A percentile compares a stretch with the other conserved stretches of the same genome.
phyloP scores from a whole-genome alignment of 805 yeast species.

The Saturnispora gosingensis region DNA sequence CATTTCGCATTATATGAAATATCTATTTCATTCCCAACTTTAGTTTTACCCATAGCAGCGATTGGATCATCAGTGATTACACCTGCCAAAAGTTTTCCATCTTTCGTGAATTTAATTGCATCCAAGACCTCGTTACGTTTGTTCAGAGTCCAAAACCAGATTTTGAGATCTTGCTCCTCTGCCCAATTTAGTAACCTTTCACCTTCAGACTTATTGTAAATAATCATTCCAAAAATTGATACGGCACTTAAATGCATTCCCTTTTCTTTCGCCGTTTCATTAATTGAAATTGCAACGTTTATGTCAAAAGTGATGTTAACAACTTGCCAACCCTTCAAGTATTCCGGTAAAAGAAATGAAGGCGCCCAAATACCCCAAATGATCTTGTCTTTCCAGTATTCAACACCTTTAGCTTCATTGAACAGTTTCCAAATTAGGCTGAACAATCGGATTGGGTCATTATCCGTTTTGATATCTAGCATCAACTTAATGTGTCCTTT shows the following conservation, averaged over 20 bases:
- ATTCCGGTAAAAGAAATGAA: slow-evolving; percentile 21
- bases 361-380: slow-evolving; percentile 32
- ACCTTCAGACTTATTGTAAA: slow-evolving; percentile 17
- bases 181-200: slow-evolving; percentile 14
- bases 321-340: slow-evolving; percentile 21
- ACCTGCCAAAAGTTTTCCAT: slow-evolving; percentile 14
- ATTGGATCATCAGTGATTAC: slow-evolving; percentile 19
- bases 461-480: slow-evolving; percentile 29
- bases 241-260: slow-evolving; percentile 17
- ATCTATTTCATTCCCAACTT: background rate
- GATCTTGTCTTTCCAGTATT: slow-evolving; percentile 27
- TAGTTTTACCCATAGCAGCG: slow-evolving; percentile 2
- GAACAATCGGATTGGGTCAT: slow-evolving; percentile 22
- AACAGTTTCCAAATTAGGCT: slow-evolving; percentile 20
- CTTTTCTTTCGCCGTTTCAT: slow-evolving; percentile 8
- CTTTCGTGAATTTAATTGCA: slow-evolving; percentile 10
- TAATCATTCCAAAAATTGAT: slow-evolving; percentile 18
- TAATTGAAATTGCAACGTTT: slow-evolving; percentile 16
- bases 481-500: slow-evolving; percentile 30
- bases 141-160: slow-evolving; percentile 33
- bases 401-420: slow-evolving; percentile 15
- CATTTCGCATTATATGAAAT: slow-evolving; percentile 9
- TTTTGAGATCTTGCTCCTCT: slow-evolving; percentile 14
- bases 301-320: slow-evolving; percentile 26
- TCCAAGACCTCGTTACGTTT: slow-evolving; percentile 16